Percentiles rank a stretch among this genome's conserved stretches.
These are phyloP conservation scores for Fusarium oligoseptatum DNA, from an alignment of 2,329 filamentous ascomycete species.

Conservation along the genomic window DNA sequence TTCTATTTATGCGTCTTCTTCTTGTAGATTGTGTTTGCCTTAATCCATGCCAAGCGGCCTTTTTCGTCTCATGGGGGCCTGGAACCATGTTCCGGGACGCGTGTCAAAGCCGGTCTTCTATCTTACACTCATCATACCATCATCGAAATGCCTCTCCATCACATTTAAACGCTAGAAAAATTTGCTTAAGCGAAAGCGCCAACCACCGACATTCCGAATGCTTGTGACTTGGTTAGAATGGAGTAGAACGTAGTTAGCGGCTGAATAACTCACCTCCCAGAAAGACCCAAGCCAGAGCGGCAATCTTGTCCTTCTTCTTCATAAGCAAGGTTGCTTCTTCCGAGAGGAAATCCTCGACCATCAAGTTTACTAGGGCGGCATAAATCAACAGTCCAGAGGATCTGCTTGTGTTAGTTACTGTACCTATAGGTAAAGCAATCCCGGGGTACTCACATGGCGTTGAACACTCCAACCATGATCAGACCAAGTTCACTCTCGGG, in stretches of 20 bases:
- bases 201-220: conserved; percentile 36
- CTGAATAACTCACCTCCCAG: conserved; percentile 59
- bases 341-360: conserved; percentile 75
- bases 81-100: neutral
- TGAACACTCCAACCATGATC: conserved; percentile 75
- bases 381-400: conserved; percentile 73
- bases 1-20: neutral
- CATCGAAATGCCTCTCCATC: neutral
- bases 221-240: conserved; percentile 13
- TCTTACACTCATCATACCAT: neutral
- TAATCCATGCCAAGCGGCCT: neutral
- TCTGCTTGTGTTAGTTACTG: conserved; percentile 47
- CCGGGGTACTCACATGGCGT: conserved; percentile 66
- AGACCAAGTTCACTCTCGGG: conserved; percentile 73
- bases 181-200: conserved; percentile 30
- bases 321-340: conserved; percentile 65
- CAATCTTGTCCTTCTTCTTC: conserved; percentile 65
- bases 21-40: neutral
- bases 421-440: rapidly evolving
- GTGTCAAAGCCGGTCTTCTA: neutral
- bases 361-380: conserved; percentile 72
- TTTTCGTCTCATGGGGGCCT: neutral
- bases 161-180: too few species aligned
- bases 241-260: rapidly evolving
- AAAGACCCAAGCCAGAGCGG: conserved; percentile 65